Conservation (phyloP, 257 asterid genomes). For the Thymus quinquecostatus region DNA sequence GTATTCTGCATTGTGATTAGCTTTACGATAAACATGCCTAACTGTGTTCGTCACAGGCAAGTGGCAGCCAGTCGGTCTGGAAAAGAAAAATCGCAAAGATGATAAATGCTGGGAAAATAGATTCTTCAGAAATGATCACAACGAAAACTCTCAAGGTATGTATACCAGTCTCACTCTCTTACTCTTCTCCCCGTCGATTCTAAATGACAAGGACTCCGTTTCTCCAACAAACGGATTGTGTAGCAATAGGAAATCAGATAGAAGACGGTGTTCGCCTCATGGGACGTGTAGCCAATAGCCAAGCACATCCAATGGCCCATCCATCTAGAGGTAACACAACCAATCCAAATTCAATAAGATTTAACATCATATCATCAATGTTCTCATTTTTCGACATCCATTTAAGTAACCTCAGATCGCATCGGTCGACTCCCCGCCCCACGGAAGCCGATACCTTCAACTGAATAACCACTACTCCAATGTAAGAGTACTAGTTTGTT, state of each 20-base stretch:
- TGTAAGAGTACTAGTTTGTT: background rate
- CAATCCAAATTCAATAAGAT: background rate
- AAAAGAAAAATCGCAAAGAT: conserved; percentile 90
- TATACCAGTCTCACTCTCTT: background rate
- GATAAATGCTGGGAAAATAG: conserved; percentile 93
- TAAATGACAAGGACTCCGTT: conserved; percentile 15
- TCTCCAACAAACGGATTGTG: conserved; percentile 56
- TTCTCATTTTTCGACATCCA: background rate
- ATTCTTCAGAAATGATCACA: conserved; percentile 92
- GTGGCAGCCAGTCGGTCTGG: conserved; percentile 91
- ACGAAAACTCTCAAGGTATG: conserved; percentile 91
- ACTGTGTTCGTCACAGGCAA: conserved; percentile 7
- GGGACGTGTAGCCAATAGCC: conserved; percentile 89
- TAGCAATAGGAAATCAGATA: conserved; percentile 94
- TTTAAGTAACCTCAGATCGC: no score
- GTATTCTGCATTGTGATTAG: background rate
- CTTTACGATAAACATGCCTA: conserved; percentile 6
- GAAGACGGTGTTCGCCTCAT: conserved; percentile 86
- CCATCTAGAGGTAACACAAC: conserved; percentile 77
- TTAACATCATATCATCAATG: background rate
- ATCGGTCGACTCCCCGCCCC: conserved; percentile 91
- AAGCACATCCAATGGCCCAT: conserved; percentile 85
- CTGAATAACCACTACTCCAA: conserved; percentile 31
- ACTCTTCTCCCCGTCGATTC: conserved; percentile 5
- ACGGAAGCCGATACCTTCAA: conserved; percentile 72